Evolutionary conservation across 371 early-diverging fungal species (phyloP).

Genomic region (Rhizopus stolonifer): DNA sequence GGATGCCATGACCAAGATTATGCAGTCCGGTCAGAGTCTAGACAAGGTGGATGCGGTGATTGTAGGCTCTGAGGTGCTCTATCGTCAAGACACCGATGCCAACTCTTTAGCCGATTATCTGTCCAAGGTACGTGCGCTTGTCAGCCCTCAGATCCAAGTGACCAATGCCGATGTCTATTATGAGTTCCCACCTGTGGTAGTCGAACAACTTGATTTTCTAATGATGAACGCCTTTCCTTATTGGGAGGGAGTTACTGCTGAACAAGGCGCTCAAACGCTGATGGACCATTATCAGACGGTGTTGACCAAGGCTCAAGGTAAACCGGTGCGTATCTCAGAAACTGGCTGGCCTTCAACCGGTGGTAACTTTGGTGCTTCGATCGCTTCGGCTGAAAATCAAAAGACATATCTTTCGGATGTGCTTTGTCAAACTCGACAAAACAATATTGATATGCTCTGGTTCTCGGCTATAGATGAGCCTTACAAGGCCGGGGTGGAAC

Average conservation of each 20-base stretch:
- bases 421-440: conserved; percentile 48
- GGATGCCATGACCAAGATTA: conserved; percentile 43
- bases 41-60: conserved; percentile 52
- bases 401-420: conserved; percentile 40
- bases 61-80: conserved; percentile 65
- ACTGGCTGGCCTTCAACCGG: conserved; percentile 71
- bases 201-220: conserved; percentile 57
- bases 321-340: conserved; percentile 62
- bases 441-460: conserved; percentile 53
- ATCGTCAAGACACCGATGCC: conserved; percentile 52
- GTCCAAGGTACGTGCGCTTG: conserved; percentile 28
- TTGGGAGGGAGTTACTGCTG: conserved; percentile 62
- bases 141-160: conserved; percentile 34
- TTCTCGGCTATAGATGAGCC: conserved; percentile 65
- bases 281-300: conserved; percentile 51
- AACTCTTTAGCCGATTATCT: conserved; percentile 39
- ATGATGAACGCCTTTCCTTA: conserved; percentile 69
- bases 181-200: conserved; percentile 41
- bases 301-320: conserved; percentile 40
- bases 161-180: conserved; percentile 63
- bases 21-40: conserved; percentile 16
- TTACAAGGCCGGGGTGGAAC: conserved; percentile 58
- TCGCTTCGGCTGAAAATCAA: conserved; percentile 53
- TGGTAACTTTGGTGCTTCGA: conserved; percentile 44
- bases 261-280: conserved; percentile 45